Conservation (phyloP, 345 rosid genomes). For the Lepidium sativum region DNA sequence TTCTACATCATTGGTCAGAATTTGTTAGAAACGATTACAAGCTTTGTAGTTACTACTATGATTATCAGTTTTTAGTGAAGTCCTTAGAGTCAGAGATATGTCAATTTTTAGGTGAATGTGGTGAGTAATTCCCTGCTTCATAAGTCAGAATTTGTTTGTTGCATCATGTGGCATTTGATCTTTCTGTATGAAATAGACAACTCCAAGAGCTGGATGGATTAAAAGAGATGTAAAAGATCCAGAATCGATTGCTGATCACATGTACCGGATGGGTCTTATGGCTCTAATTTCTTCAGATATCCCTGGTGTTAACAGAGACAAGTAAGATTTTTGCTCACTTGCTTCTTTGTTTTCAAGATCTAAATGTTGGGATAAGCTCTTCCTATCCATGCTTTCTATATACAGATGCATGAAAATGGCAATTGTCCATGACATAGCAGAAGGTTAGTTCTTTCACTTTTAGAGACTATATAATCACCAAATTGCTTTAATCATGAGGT, state of each 20-base stretch:
- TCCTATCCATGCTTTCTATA: not conserved
- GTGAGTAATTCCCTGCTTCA: not conserved
- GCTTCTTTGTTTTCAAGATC: not conserved
- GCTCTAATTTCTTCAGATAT: slow-evolving; percentile 67
- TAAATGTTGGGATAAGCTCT: not conserved
- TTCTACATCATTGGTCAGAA: not conserved
- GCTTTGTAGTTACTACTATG: not conserved
- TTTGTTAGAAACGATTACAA: not conserved
- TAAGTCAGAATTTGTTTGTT: not conserved
- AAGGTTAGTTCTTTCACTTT: slow-evolving; percentile 38
- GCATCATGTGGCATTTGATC: not conserved
- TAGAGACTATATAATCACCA: not conserved
- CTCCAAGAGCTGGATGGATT: slow-evolving; percentile 92
- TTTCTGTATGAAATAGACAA: slow-evolving; percentile 39
- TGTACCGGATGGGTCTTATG: slow-evolving; percentile 97
- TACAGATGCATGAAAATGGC: slow-evolving; percentile 95
- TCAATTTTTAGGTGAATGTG: not conserved
- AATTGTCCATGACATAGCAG: slow-evolving; percentile 90
- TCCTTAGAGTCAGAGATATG: not conserved
- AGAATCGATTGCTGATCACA: slow-evolving; percentile 86
- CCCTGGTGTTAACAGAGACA: slow-evolving; percentile 79
- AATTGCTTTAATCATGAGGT: not conserved
- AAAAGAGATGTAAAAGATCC: slow-evolving; percentile 62
- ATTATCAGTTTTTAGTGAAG: not conserved
- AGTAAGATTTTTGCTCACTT: slow-evolving; percentile 32